Evolutionary conservation across 441 rosid species (phyloP).

Genomic region (Pelargonium cotyledonis): DNA sequence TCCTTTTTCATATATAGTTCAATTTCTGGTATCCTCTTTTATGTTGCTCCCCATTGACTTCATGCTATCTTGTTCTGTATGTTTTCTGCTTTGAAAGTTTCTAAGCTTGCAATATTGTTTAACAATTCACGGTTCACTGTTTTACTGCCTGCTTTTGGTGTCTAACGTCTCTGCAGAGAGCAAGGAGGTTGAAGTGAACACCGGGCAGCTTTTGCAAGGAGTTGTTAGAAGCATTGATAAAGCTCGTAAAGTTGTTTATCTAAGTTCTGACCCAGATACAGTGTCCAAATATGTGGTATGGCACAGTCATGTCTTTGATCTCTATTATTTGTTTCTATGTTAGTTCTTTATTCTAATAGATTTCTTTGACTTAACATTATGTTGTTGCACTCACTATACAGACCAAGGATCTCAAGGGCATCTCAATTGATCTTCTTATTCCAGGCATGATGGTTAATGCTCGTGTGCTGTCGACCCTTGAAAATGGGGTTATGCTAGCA

Average conservation of each 20-base stretch:
- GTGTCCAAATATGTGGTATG: constrained; percentile 82
- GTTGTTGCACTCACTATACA: constrained; percentile 29
- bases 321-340: constrained; percentile 8
- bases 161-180: constrained; percentile 31
- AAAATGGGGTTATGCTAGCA: constrained; percentile 80
- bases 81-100: neutral
- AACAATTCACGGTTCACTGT: neutral
- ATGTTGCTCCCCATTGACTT: neutral
- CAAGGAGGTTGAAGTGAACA: constrained; percentile 35
- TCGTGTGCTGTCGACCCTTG: constrained; percentile 80
- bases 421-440: constrained; percentile 84
- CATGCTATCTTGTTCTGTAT: neutral
- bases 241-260: constrained; percentile 63
- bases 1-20: neutral
- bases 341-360: neutral
- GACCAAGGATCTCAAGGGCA: constrained; percentile 85
- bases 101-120: constrained; percentile 3
- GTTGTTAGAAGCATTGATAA: constrained; percentile 68
- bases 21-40: neutral
- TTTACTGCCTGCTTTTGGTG: constrained; percentile 12
- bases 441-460: constrained; percentile 98
- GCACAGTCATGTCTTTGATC: constrained; percentile 12
- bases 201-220: constrained; percentile 75
- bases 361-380: constrained; percentile 1
- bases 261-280: constrained; percentile 59